A percentile compares a stretch with the other conserved stretches of the same genome.
These are phyloP conservation scores for Psilocybe tampanensis DNA, from an alignment of 768 basidiomycete species.

Conservation along the genomic window DNA sequence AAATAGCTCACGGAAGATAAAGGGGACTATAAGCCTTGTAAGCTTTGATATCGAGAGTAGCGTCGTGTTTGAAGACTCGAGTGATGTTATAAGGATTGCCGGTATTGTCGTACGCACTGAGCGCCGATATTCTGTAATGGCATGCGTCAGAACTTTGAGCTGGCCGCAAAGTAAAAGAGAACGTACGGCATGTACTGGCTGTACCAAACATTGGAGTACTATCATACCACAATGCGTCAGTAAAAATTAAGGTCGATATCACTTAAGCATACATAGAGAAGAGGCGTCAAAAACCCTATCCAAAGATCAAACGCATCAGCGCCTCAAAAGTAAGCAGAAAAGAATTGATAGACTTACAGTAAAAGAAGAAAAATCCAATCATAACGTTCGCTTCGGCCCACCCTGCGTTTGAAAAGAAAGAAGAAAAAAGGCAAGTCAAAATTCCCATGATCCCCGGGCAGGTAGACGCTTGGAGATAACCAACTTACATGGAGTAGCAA, in stretches of 20 bases:
- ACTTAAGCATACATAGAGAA: slow-evolving; percentile 41
- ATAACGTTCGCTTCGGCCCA: slow-evolving; percentile 78
- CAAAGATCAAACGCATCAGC: slow-evolving; percentile 1
- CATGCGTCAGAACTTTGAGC: neutral
- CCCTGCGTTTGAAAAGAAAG: too few relatives aligned
- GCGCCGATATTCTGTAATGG: slow-evolving; percentile 44
- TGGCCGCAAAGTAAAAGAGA: neutral
- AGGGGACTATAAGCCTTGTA: slow-evolving; percentile 52
- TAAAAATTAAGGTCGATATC: neutral
- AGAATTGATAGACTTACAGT: slow-evolving; percentile 44
- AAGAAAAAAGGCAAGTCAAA: neutral
- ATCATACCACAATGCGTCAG: slow-evolving; percentile 13
- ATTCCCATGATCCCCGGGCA: neutral
- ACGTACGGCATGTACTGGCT: slow-evolving; percentile 60
- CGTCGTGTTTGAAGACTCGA: slow-evolving; percentile 41
- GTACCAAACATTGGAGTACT: slow-evolving; percentile 59
- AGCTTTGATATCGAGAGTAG: slow-evolving; percentile 41
- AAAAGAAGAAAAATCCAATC: slow-evolving; percentile 63
- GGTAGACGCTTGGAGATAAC: neutral
- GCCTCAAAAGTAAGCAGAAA: neutral
- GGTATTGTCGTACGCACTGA: slow-evolving; percentile 60
- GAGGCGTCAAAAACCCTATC: slow-evolving; percentile 51
- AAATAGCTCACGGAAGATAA: slow-evolving; percentile 48
- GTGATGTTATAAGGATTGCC: slow-evolving; percentile 46
- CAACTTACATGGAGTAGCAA: slow-evolving; percentile 48